These are phyloP conservation scores for Podospora didyma DNA, from an alignment of 495 filamentous ascomycete genomes.

Conservation along the genomic window DNA sequence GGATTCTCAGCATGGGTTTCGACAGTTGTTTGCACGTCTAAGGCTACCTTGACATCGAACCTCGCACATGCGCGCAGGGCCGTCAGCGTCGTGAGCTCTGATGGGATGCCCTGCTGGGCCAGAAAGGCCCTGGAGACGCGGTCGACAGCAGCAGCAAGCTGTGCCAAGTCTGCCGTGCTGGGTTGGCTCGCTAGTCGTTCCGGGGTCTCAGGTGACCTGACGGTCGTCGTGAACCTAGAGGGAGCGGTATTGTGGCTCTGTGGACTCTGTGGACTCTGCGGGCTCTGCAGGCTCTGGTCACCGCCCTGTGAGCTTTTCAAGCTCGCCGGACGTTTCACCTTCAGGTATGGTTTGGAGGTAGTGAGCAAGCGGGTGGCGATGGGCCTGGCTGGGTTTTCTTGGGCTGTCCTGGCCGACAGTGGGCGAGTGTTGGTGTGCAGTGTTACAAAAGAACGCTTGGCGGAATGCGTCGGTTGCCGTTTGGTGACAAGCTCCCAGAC, in stretches of 20 bases:
- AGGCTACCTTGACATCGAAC: slow-evolving; percentile 12
- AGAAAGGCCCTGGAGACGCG: slow-evolving; percentile 28
- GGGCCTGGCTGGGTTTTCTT: slow-evolving; percentile 7
- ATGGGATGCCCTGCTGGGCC: slow-evolving; percentile 26
- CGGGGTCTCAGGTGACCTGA: background rate
- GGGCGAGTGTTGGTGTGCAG: slow-evolving; percentile 14
- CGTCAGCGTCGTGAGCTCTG: slow-evolving; percentile 26
- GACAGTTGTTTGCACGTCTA: slow-evolving; percentile 12
- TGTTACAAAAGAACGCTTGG: slow-evolving; percentile 21
- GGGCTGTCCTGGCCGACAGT: slow-evolving; percentile 14
- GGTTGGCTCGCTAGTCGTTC: background rate
- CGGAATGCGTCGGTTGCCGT: slow-evolving; percentile 11
- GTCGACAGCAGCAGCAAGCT: slow-evolving; percentile 22
- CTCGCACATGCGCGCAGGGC: slow-evolving; percentile 28
- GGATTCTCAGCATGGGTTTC: slow-evolving; percentile 8
- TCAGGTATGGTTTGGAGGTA: slow-evolving; percentile 17
- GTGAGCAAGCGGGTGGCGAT: slow-evolving; percentile 19
- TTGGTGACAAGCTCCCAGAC: slow-evolving; percentile 22
- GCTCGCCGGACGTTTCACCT: slow-evolving; percentile 15
- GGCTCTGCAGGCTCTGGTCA: slow-evolving; percentile 1
- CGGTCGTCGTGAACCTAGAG: slow-evolving; percentile 12
- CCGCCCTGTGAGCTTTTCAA: background rate
- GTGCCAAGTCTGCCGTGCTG: slow-evolving; percentile 5
- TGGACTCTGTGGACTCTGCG: too few relatives aligned
- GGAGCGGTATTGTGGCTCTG: slow-evolving; percentile 3